Evolutionary conservation across 2,329 filamentous ascomycete species (phyloP), one percentile per base, ranked within the genome.

Genomic region (Colletotrichum filicis): DNA sequence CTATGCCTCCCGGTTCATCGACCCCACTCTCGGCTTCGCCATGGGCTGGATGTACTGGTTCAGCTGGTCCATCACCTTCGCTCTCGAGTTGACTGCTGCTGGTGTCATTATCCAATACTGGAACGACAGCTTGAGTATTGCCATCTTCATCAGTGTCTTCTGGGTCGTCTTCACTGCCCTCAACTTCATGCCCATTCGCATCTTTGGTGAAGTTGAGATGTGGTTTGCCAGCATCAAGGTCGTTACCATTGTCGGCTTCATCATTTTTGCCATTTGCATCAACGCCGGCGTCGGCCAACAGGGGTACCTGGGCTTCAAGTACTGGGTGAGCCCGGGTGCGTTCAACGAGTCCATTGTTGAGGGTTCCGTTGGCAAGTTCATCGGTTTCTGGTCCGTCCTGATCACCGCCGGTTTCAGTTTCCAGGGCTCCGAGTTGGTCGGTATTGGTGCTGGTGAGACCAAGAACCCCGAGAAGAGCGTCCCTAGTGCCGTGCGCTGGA

Each of bases 21-120:
- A 94, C 78, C 91, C 90, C 12, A 91, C 91, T 68, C 85, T 95
- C 60, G 93, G 92, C 8, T 95, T 95, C 77, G 88, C 93, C 24
- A 93, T 95, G 88, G 93, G 94, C 24, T 95, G 93, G 93, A 91
- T 94, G 73, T 95, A 95, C 82, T 95, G 92, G 92, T 95, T 95
- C 79, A 92, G 89, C 49, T 95, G 92, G 92, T 87, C 91, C 22
- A 90, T 92, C 70, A 94, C 93, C 0, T 93, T 90, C 76, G 92
- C 92, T 0, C 87, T 95, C 9, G 93, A 95, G 79, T 85, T 95
- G 52, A 93, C 91, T 0, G 92, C 92, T 0, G 91, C 92, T 1
- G 93, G 92, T 5, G 84, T 95, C 60, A 93, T 95, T 68, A 93
- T 95, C 74, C 91, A 94, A 79, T 95, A 92, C 81, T 95, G 93